phyloP scores from a whole-genome alignment of 805 yeast genomes.

The Kregervanrija pseudodelftensis region DNA sequence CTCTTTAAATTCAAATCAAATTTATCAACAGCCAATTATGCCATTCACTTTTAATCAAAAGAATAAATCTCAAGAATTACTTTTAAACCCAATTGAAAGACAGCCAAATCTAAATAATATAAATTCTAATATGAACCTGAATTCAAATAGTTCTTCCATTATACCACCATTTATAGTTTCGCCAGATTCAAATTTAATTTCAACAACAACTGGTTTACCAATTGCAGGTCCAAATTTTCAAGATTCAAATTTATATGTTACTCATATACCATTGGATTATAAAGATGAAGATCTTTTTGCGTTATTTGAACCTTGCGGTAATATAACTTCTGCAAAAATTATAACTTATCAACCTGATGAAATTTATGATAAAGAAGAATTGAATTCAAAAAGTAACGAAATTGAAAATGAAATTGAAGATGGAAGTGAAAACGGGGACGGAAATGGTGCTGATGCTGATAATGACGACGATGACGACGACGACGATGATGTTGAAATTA shows the following conservation, averaged over 20 bases:
- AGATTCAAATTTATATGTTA: constrained; percentile 69
- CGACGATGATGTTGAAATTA: not conserved
- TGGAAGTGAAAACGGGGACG: constrained; percentile 4
- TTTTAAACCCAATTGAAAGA: not conserved
- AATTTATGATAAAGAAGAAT: constrained; percentile 4
- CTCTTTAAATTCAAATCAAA: not conserved
- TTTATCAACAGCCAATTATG: constrained; percentile 2
- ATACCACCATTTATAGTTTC: constrained; percentile 21
- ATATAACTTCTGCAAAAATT: constrained; percentile 46
- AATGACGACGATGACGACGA: constrained; percentile 1
- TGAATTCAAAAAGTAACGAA: not conserved
- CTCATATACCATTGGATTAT: constrained; percentile 49
- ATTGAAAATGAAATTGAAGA: constrained; percentile 3
- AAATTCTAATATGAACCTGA: not conserved
- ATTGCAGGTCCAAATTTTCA: constrained; percentile 45
- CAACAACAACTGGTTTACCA: constrained; percentile 29
- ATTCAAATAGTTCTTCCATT: not conserved
- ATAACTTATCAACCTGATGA: constrained; percentile 40
- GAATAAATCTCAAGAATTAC: constrained; percentile 3
- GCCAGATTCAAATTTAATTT: constrained; percentile 23
- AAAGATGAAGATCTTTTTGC: constrained; percentile 44
- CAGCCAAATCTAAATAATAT: no score
- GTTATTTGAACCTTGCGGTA: constrained; percentile 41
- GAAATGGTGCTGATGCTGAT: not conserved
- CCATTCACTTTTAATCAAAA: constrained; percentile 3